These are phyloP conservation scores for Rhododendron mucronatum DNA, from an alignment of 148 eudicot species.

Conservation along the genomic window DNA sequence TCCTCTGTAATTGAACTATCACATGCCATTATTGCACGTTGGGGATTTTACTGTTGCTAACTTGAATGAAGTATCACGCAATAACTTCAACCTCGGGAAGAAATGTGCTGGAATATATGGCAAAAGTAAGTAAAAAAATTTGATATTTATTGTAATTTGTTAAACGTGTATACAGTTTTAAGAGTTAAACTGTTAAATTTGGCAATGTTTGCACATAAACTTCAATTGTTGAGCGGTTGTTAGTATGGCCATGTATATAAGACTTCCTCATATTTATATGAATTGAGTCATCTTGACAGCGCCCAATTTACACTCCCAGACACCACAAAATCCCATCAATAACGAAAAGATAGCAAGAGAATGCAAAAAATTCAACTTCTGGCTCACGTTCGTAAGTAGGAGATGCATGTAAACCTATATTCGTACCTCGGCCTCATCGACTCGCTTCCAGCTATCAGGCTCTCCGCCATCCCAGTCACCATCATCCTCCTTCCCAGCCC, in stretches of 20 bases:
- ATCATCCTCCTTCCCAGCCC: constrained; percentile 52
- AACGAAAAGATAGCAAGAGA: background rate
- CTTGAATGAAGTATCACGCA: background rate
- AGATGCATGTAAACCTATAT: background rate
- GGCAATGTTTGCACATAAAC: background rate
- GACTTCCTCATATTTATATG: background rate
- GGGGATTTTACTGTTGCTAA: background rate
- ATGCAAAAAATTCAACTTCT: background rate
- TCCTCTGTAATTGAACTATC: background rate
- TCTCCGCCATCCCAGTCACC: constrained; percentile 72
- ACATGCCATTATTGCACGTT: background rate
- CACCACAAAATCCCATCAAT: constrained; percentile 1
- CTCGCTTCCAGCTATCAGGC: constrained; percentile 85
- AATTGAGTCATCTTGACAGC: background rate
- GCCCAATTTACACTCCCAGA: background rate
- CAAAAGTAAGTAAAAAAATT: background rate
- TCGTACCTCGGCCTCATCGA: constrained; percentile 87
- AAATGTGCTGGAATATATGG: background rate
- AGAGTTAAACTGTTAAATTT: background rate
- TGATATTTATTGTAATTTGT: background rate
- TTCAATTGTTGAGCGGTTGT: background rate
- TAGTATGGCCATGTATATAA: background rate
- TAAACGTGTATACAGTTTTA: background rate
- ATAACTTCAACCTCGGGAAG: background rate
- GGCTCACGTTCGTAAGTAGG: background rate